Conservation (phyloP, 148 eudicot species). For the Cornus suecica region DNA sequence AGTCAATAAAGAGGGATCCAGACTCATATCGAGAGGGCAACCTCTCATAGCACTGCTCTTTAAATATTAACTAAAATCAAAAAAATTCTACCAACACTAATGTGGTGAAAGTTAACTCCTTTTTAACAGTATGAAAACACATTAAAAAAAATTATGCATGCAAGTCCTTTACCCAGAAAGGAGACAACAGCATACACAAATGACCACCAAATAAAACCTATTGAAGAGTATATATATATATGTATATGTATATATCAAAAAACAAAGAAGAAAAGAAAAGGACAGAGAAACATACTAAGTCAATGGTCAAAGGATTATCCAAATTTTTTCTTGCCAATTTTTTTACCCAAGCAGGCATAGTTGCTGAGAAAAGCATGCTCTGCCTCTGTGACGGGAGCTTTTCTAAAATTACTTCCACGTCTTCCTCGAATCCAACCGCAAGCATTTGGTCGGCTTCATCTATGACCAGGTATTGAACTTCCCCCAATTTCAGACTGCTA, state of each 20-base stretch:
- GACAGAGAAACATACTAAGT: constrained; percentile 48
- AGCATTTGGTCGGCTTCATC: constrained; percentile 99
- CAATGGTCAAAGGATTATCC: constrained; percentile 81
- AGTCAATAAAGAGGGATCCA: too few species aligned
- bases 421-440: constrained; percentile 99
- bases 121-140: too few species aligned
- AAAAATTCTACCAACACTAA: too few species aligned
- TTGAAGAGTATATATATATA: not conserved
- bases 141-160: not conserved
- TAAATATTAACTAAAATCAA: too few species aligned
- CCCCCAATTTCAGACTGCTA: constrained; percentile 71
- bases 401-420: constrained; percentile 76
- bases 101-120: too few species aligned
- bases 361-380: constrained; percentile 99
- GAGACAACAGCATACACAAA: not conserved
- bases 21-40: too few species aligned
- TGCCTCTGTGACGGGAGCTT: constrained; percentile 78
- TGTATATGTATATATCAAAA: too few species aligned
- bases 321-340: constrained; percentile 79
- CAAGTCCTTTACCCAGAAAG: not conserved
- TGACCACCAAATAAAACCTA: not conserved
- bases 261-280: not conserved
- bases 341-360: constrained; percentile 96
- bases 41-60: too few species aligned
- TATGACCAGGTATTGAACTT: constrained; percentile 82